phyloP scores from a whole-genome alignment of 805 yeast genomes.

The Barnettozyma sp. region DNA sequence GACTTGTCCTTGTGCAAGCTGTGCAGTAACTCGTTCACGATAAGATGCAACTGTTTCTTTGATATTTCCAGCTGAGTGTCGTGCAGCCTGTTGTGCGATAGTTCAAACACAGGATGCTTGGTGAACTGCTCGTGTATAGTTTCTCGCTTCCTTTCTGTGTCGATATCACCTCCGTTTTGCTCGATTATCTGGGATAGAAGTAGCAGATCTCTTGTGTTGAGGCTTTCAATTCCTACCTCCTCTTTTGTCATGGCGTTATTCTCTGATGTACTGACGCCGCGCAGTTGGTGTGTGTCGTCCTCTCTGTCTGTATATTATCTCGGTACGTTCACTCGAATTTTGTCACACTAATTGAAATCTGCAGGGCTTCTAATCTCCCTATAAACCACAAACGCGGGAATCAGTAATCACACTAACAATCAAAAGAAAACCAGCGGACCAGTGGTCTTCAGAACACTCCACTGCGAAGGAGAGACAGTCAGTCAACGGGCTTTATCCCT shows the following conservation, averaged over 20 bases:
- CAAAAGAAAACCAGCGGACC: no score
- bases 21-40: conserved; percentile 7
- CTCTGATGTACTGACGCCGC: no score
- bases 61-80: conserved; percentile 10
- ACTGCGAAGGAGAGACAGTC: no score
- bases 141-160: conserved; percentile 3
- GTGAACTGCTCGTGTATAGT: conserved; percentile 13
- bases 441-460: no score
- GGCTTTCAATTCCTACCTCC: conserved; percentile 7
- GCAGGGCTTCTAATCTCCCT: no score
- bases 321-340: no score
- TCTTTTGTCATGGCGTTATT: not conserved
- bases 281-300: no score
- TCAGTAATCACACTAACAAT: no score
- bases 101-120: conserved; percentile 18
- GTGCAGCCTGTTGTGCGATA: conserved; percentile 21
- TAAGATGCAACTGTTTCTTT: conserved; percentile 3
- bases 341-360: no score
- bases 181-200: conserved; percentile 20
- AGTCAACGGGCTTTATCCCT: no score
- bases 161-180: conserved; percentile 15
- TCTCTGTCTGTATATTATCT: no score
- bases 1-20: conserved; percentile 9
- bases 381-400: no score
- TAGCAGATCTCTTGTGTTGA: conserved; percentile 21